Evolutionary conservation across 768 basidiomycete species (phyloP), one percentile per base, ranked within the genome.

Genomic region (Termitomyces sp.): DNA sequence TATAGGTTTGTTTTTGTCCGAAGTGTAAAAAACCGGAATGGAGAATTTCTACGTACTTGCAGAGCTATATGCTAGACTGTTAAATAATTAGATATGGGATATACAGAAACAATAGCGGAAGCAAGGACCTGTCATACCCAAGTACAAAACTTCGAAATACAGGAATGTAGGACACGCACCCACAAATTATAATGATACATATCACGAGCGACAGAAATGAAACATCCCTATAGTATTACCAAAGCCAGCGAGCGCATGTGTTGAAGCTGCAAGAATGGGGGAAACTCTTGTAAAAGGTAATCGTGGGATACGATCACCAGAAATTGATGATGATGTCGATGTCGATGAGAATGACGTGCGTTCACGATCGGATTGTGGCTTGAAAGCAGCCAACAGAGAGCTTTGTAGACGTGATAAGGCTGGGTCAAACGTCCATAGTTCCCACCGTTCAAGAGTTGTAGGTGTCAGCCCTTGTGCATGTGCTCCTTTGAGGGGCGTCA

Each of bases 201-300:
- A 39, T 60, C 46, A 64, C 34, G 51, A 30, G 33, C 20, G 42
- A 16, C 64, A 63, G 55, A 79, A 78, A 60, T 72, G 72, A 63
- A 89, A 82, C 27, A 88, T 65, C 33, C 87, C 87, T 56, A 88
- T 74, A 4, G 89, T 91, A 69, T 93, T 92, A 42, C 90, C 90
- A 66, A 91, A 90, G 16, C 90, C 89, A 60, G 86, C 88, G 10
- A 91, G 66, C 59, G 78, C 83, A 64, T 79, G 74, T 16, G 80
- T 76, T 33, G 80, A 69, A 22, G 76, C 69, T 51, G 78, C 74
- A 27, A 83, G 64, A 59, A 89, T 77, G 32, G 88, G 81, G 3
- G 84, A 81, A 10, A 89, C 85, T 22, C 88, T 80, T n/a, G 90
- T 92, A 68, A 91, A 91, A n/a, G 90, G 89, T 61, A 92, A 74